Percentiles rank a stretch among this genome's conserved stretches.
Evolutionary conservation across 441 rosid genomes (phyloP).

Genomic region (Aleurites moluccanus): DNA sequence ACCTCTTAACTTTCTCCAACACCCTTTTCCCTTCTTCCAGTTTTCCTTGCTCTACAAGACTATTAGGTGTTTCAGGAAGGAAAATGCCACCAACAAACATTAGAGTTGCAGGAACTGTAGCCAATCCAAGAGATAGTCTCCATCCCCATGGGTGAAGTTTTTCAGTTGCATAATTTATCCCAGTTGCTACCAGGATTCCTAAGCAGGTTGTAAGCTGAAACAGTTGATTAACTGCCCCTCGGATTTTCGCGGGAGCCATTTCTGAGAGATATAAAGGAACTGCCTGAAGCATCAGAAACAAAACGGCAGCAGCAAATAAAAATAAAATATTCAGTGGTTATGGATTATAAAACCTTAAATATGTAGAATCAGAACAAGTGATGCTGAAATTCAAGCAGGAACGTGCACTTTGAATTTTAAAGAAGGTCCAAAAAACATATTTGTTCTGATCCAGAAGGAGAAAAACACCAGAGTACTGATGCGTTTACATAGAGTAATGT

Average conservation of each 20-base stretch:
- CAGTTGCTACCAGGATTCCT: constrained; percentile 61
- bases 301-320: neutral
- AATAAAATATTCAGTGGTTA: too few species aligned
- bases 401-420: too few species aligned
- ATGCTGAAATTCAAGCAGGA: too few species aligned
- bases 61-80: constrained; percentile 74
- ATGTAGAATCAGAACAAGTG: too few species aligned
- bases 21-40: constrained; percentile 54
- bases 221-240: constrained; percentile 70
- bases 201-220: constrained; percentile 74
- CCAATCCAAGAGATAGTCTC: constrained; percentile 73
- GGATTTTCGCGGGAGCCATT: constrained; percentile 69
- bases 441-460: too few species aligned
- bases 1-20: constrained; percentile 59
- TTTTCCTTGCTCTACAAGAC: constrained; percentile 75
- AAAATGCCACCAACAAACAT: constrained; percentile 65
- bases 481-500: too few species aligned
- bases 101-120: constrained; percentile 52
- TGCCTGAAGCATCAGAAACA: constrained; percentile 38
- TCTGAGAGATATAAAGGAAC: constrained; percentile 74
- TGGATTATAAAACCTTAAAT: too few species aligned
- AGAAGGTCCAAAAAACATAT: too few species aligned
- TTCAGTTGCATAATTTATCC: constrained; percentile 58
- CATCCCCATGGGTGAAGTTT: constrained; percentile 79
- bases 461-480: too few species aligned